Base-by-base conservation (phyloP, 1,284 basidiomycete species). In the Kwoniella shivajii region DNA sequence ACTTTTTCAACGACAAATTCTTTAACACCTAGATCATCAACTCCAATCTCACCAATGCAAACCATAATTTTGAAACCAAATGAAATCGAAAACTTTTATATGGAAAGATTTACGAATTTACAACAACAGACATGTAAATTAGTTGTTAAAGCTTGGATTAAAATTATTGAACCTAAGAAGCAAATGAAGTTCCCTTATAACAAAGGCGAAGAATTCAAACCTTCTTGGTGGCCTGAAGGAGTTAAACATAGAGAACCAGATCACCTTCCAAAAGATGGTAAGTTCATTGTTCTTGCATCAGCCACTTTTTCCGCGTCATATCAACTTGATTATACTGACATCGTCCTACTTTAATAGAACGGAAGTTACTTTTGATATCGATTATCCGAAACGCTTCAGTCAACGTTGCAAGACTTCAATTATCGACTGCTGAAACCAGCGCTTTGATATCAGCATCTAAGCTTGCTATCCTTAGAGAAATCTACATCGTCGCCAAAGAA, bases 121-220 rank as follows among this genome's bases (percentile, higher is more conserved):
- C 80, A 80, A 60, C 81, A 82, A 67, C 75, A 73, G 36, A 78
- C 79, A 7, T 82, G 80, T 72, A 83, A 82, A 64, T 76, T 80
- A 50, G 75, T 84, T 31, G 80, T 80, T 59, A 82, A 82, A 67
- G 78, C 72, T 22, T 81, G 80, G 80, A 80, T 81, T 69, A 81
- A 81, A 67, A 73, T 82, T 47, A 79, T 83, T 60, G 82, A 84
- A 67, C 82, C 82, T 14, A 80, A 82, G 67, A 83, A 83, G 69
- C 80, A 82, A 69, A 80, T 74, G 52, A 77, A 79, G 41, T 80
- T 70, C 63, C 82, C 81, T 3, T 83, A 84, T 74, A 81, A 82
- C 69, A 78, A 78, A 56, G 82, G 82, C 22, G 81, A 83, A 49
- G 77, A 77, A 37, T 67, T 75, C 13, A 79, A 78, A 58, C 82